Conservation (phyloP, 768 basidiomycete genomes). For the Serendipita sp. region DNA sequence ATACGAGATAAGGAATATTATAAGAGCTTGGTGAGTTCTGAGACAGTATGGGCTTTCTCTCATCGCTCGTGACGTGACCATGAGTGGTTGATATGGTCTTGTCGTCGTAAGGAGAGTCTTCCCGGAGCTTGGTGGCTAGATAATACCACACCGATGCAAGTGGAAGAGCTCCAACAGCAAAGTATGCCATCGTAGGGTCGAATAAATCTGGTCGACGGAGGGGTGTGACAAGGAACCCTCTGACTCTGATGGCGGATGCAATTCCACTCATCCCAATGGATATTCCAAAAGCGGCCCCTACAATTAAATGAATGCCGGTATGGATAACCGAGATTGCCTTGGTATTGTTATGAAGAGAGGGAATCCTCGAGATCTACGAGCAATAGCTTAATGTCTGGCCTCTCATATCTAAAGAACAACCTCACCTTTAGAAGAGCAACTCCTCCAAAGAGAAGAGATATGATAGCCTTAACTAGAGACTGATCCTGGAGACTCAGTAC, state of each 20-base stretch:
- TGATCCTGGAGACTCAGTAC: constrained; percentile 8
- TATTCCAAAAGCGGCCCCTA: constrained; percentile 36
- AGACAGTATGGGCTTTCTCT: neutral
- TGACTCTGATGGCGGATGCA: constrained; percentile 32
- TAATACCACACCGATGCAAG: constrained; percentile 23
- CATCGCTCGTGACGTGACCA: neutral
- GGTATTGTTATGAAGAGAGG: no score
- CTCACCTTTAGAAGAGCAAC: no score
- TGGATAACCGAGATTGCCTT: neutral
- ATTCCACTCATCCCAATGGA: constrained; percentile 40
- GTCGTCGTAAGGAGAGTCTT: neutral
- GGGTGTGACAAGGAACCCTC: constrained; percentile 38
- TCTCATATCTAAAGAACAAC: no score
- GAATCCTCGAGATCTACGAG: no score
- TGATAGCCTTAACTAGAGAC: no score
- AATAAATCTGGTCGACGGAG: constrained; percentile 28
- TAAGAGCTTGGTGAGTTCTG: neutral
- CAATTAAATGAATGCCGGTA: constrained; percentile 19
- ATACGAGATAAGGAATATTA: neutral
- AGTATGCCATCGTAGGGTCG: constrained; percentile 39
- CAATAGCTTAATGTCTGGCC: no score
- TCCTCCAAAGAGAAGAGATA: no score
- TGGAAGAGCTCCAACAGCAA: constrained; percentile 39
- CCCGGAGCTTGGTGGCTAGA: neutral
- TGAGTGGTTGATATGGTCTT: neutral